phyloP scores from a whole-genome alignment of 176 grass and related monocot species.

The Pontederia paniculata region DNA sequence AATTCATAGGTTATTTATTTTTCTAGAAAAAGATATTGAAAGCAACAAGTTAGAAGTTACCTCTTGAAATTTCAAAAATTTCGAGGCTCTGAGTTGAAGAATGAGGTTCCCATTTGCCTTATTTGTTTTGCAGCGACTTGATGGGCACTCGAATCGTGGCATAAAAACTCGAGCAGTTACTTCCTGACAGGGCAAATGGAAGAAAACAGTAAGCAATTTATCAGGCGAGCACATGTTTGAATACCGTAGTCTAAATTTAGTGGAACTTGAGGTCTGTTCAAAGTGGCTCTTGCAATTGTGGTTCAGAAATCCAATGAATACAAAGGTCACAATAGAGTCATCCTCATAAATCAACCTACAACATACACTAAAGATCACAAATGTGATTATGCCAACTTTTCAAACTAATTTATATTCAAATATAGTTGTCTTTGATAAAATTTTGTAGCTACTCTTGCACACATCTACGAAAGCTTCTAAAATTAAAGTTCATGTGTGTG shows the following conservation, averaged over 20 bases:
- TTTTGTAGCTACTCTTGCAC: too few relatives aligned
- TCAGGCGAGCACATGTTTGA: constrained; percentile 5
- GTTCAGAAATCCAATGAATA: too few relatives aligned
- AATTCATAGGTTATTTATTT: background rate
- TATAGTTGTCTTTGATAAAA: too few relatives aligned
- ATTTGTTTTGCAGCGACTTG: constrained; percentile 74
- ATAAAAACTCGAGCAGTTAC: constrained; percentile 95
- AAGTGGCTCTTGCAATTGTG: too few relatives aligned
- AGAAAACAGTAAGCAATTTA: constrained; percentile 3
- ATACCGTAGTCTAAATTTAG: background rate
- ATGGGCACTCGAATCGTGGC: constrained; percentile 93
- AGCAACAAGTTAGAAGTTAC: constrained; percentile 18
- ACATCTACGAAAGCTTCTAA: too few relatives aligned
- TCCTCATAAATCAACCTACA: too few relatives aligned
- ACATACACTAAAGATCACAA: too few relatives aligned
- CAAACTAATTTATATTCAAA: too few relatives aligned
- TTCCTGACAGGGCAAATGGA: constrained; percentile 49
- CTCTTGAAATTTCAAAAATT: constrained; percentile 99
- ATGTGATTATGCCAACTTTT: too few relatives aligned
- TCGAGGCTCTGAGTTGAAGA: constrained; percentile 88
- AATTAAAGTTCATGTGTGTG: too few relatives aligned
- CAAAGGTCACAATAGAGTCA: too few relatives aligned
- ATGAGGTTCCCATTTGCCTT: constrained; percentile 97
- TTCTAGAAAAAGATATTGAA: background rate
- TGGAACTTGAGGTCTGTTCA: too few relatives aligned